Percentiles rank a stretch among this genome's conserved stretches.
phyloP scores from a whole-genome alignment of 441 rosid genomes.

The Erodium moschatum region DNA sequence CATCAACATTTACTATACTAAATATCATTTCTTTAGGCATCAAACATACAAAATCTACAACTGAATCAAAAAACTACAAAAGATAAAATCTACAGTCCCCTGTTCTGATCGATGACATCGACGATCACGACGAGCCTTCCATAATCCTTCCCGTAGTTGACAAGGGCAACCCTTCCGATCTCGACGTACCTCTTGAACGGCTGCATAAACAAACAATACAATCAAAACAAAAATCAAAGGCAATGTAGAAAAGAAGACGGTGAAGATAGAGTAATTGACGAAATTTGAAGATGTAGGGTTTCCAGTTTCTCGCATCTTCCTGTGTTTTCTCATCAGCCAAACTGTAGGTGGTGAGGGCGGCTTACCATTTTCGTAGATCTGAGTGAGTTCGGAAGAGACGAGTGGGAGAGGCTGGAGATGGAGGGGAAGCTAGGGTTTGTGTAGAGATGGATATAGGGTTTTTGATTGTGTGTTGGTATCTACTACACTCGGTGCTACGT shows the following conservation, averaged over 20 bases:
- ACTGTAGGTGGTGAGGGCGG: background rate
- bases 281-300: no score
- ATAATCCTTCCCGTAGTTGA: conserved; percentile 83
- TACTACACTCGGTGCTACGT: no score
- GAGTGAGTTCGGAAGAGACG: background rate
- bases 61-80: background rate
- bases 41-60: background rate
- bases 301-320: background rate
- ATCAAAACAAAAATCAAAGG: background rate
- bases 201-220: conserved; percentile 24
- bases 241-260: background rate
- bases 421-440: no score
- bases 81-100: conserved; percentile 30
- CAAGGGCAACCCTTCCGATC: conserved; percentile 90
- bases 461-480: no score
- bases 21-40: no score
- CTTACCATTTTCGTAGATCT: background rate
- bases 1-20: background rate
- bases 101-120: conserved; percentile 81
- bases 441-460: no score
- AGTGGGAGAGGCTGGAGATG: no score
- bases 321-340: background rate
- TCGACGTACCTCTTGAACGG: conserved; percentile 93
- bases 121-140: conserved; percentile 88
- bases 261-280: background rate